These are phyloP conservation scores for Daldinia eschscholtzii DNA, from an alignment of 2,329 filamentous ascomycete genomes.

Conservation along the genomic window DNA sequence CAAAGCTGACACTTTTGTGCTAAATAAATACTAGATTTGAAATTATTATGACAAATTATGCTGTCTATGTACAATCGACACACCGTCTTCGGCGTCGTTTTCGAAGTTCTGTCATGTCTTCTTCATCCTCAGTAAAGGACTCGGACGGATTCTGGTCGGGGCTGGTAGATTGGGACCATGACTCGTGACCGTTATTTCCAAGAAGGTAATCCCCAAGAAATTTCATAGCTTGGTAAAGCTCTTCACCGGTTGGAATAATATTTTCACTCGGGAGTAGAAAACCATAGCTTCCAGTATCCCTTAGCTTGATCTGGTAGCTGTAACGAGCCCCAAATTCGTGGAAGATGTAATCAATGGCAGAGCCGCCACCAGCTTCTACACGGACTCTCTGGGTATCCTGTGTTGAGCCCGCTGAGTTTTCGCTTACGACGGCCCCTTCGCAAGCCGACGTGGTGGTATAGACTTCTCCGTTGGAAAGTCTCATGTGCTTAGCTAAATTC, in stretches of 20 bases:
- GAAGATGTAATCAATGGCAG: slow-evolving; percentile 95
- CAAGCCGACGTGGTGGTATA: slow-evolving; percentile 88
- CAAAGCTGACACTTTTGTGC: background rate
- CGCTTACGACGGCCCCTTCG: slow-evolving; percentile 74
- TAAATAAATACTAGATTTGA: background rate
- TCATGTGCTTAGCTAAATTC: slow-evolving; percentile 89
- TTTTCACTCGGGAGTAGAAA: slow-evolving; percentile 89
- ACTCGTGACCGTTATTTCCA: slow-evolving; percentile 75
- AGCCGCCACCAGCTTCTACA: slow-evolving; percentile 83
- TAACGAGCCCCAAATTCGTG: slow-evolving; percentile 85
- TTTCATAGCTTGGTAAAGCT: slow-evolving; percentile 84
- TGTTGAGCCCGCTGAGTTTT: slow-evolving; percentile 42
- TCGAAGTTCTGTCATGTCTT: slow-evolving; percentile 42
- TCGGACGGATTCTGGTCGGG: slow-evolving; percentile 43
- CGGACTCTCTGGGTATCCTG: slow-evolving; percentile 54
- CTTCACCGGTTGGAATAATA: slow-evolving; percentile 90
- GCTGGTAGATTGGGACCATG: slow-evolving; percentile 47
- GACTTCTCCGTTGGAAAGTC: slow-evolving; percentile 79
- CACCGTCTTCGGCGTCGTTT: slow-evolving; percentile 34
- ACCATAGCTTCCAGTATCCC: slow-evolving; percentile 93
- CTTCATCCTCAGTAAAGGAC: slow-evolving; percentile 34
- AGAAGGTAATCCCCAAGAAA: slow-evolving; percentile 86
- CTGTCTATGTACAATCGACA: slow-evolving; percentile 26
- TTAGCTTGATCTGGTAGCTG: slow-evolving; percentile 93
- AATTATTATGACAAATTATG: slow-evolving; percentile 5